A percentile compares a stretch with the other conserved stretches of the same genome.
These are phyloP conservation scores for Ceratobasidium theobromae DNA, from an alignment of 1,284 basidiomycete genomes.

Conservation along the genomic window DNA sequence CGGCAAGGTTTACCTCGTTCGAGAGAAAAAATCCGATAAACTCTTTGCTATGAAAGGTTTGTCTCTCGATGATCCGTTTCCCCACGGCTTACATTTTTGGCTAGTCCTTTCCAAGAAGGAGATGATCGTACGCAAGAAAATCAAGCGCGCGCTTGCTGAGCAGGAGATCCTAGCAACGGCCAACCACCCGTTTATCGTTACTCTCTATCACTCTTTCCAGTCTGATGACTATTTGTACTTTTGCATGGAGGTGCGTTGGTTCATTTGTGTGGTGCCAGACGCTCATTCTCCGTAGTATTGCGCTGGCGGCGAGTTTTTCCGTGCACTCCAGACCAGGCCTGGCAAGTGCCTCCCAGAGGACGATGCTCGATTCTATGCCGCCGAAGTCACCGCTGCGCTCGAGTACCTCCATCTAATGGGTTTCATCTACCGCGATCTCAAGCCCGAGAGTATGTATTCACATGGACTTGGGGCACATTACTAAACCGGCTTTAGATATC, in stretches of 20 bases:
- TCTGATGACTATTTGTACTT: constrained; percentile 97
- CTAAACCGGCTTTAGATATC: constrained; percentile 67
- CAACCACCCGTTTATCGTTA: constrained; percentile 98
- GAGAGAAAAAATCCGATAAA: constrained; percentile 92
- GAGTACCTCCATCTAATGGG: constrained; percentile 99
- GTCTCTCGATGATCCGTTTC: constrained; percentile 29
- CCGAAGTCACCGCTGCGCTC: constrained; percentile 95
- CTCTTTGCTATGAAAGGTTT: constrained; percentile 96
- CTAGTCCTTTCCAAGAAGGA: constrained; percentile 93
- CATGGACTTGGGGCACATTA: constrained; percentile 32
- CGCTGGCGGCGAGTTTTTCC: constrained; percentile 99
- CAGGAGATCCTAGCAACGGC: constrained; percentile 96
- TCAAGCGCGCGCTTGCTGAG: constrained; percentile 93
- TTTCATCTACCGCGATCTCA: constrained; percentile 98
- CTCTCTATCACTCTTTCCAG: constrained; percentile 96
- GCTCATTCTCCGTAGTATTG: constrained; percentile 63
- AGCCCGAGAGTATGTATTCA: constrained; percentile 88
- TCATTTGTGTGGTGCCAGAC: not conserved
- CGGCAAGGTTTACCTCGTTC: constrained; percentile 92
- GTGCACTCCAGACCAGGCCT: constrained; percentile 90
- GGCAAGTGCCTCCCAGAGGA: constrained; percentile 96
- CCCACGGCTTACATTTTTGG: constrained; percentile 28
- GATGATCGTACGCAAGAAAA: constrained; percentile 98
- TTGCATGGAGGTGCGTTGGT: constrained; percentile 70
- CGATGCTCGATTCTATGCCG: constrained; percentile 95